phyloP scores from a whole-genome alignment of 306 rosid genomes.

The Ammopiptanthus mongolicus region DNA sequence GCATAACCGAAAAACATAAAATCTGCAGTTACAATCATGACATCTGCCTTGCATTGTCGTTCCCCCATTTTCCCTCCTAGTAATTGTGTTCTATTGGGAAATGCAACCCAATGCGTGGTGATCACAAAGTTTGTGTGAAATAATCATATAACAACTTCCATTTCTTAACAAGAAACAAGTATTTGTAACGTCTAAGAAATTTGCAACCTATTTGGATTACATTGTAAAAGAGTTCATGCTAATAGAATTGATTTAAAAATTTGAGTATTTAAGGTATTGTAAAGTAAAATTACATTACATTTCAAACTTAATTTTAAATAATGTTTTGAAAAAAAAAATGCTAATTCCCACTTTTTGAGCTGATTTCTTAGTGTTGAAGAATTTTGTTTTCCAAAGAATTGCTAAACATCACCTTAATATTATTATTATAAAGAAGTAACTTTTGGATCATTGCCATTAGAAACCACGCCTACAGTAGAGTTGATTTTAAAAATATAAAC shows the following conservation, averaged over 20 bases:
- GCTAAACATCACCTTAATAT: background rate
- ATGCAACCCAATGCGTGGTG: constrained; percentile 10
- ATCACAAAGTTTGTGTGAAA: constrained; percentile 36
- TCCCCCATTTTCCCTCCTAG: background rate
- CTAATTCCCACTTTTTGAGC: background rate
- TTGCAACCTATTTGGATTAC: background rate
- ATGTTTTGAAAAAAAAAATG: background rate
- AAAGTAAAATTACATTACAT: background rate
- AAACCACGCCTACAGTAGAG: background rate
- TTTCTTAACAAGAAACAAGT: background rate
- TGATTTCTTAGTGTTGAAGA: background rate
- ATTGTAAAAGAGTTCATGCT: background rate
- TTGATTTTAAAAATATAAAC: too few species aligned
- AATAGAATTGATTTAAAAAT: background rate
- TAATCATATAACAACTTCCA: constrained; percentile 8
- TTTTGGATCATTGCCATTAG: background rate
- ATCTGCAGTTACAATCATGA: background rate
- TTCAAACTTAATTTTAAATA: background rate
- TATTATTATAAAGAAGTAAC: too few species aligned
- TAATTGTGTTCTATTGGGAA: constrained; percentile 9
- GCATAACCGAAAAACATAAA: background rate
- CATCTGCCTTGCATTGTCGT: background rate
- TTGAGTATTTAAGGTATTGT: background rate
- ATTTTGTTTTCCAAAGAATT: background rate
- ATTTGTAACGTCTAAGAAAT: background rate